Evolutionary conservation across 2,329 filamentous ascomycete species (phyloP).

Genomic region (Paracoccidioides lutzii): DNA sequence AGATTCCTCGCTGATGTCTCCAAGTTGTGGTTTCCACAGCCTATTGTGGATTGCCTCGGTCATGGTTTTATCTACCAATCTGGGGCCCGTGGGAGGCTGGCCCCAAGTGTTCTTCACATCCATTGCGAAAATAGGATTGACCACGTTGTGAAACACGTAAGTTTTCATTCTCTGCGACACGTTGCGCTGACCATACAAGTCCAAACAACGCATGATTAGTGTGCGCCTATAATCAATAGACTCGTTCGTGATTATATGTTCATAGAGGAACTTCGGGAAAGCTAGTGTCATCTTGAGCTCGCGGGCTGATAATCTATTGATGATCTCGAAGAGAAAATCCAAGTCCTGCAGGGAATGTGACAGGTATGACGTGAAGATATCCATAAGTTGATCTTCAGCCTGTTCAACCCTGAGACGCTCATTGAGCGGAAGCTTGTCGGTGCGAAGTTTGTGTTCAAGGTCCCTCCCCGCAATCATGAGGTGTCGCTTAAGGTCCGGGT

Average conservation of each 20-base stretch:
- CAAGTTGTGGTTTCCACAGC: constrained; percentile 82
- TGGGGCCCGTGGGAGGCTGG: constrained; percentile 45
- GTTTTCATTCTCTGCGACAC: constrained; percentile 83
- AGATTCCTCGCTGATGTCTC: constrained; percentile 70
- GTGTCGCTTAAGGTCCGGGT: constrained; percentile 45
- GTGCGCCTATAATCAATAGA: constrained; percentile 77
- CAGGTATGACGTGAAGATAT: constrained; percentile 70
- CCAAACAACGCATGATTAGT: constrained; percentile 71
- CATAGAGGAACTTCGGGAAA: constrained; percentile 72
- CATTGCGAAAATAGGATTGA: constrained; percentile 94
- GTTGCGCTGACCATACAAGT: constrained; percentile 66
- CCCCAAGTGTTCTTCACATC: constrained; percentile 78
- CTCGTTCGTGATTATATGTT: constrained; percentile 67
- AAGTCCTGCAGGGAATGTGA: constrained; percentile 60
- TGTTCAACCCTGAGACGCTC: constrained; percentile 80
- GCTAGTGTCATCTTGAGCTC: constrained; percentile 66
- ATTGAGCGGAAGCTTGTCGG: constrained; percentile 54
- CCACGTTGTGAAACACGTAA: constrained; percentile 79
- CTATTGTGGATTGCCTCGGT: constrained; percentile 84
- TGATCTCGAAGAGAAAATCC: constrained; percentile 70
- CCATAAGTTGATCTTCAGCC: constrained; percentile 75
- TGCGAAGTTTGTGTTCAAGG: constrained; percentile 60
- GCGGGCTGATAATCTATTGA: constrained; percentile 71
- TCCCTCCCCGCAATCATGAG: constrained; percentile 58
- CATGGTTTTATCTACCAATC: constrained; percentile 72